A percentile compares a stretch with the other conserved stretches of the same genome.
Evolutionary conservation across 345 rosid genomes (phyloP).

Genomic region (Pistacia vera): DNA sequence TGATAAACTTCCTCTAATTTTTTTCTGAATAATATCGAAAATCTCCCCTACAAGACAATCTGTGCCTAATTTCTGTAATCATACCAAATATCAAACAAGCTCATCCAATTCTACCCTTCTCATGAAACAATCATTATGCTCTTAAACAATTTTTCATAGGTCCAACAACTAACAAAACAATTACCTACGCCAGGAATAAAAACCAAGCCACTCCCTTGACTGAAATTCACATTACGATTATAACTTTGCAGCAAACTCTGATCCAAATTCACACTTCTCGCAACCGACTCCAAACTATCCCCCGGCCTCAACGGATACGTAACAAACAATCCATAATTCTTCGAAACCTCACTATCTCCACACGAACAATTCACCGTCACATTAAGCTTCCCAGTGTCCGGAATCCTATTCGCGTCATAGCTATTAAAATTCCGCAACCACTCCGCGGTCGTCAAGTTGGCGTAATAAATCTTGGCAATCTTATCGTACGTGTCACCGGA

Average conservation of each 20-base stretch:
- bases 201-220: slow-evolving; percentile 65
- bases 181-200: slow-evolving; percentile 60
- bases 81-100: too few species aligned
- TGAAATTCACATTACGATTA: slow-evolving; percentile 56
- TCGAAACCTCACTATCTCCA: slow-evolving; percentile 47
- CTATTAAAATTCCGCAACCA: slow-evolving; percentile 36
- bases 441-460: slow-evolving; percentile 48
- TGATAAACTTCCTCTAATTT: too few species aligned
- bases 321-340: slow-evolving; percentile 59
- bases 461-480: slow-evolving; percentile 36
- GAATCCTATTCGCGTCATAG: slow-evolving; percentile 37
- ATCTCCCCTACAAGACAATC: too few species aligned
- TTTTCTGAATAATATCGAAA: background rate
- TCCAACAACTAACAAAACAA: background rate
- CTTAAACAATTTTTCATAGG: background rate
- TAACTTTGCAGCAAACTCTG: slow-evolving; percentile 49
- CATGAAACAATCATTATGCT: background rate
- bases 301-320: slow-evolving; percentile 68
- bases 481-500: slow-evolving; percentile 26
- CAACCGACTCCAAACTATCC: slow-evolving; percentile 52
- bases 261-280: slow-evolving; percentile 33
- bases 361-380: slow-evolving; percentile 82
- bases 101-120: background rate
- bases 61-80: too few species aligned
- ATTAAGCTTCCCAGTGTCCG: slow-evolving; percentile 35